phyloP scores from a whole-genome alignment of 495 filamentous ascomycete species.

The Penicillium robsamsonii region DNA sequence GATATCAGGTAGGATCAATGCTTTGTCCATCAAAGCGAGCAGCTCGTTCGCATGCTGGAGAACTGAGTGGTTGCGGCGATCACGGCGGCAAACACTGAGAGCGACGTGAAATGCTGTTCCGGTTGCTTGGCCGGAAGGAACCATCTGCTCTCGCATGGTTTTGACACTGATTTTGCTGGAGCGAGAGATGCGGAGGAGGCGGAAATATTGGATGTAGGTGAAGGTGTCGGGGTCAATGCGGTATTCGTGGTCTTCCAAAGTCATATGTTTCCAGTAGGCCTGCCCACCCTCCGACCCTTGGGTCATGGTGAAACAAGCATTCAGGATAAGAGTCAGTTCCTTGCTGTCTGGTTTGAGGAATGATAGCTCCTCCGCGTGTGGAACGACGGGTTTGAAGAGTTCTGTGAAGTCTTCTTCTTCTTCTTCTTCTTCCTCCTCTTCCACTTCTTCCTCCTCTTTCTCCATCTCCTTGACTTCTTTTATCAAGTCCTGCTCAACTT shows the following conservation, averaged over 20 bases:
- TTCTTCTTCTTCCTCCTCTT: conserved; percentile 21
- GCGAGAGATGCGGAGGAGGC: conserved; percentile 61
- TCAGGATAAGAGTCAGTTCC: conserved; percentile 66
- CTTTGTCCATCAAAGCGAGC: conserved; percentile 52
- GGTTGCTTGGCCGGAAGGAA: conserved; percentile 35
- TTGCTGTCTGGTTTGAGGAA: conserved; percentile 56
- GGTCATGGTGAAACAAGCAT: conserved; percentile 49
- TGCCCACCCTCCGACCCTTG: conserved; percentile 39
- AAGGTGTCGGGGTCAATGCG: conserved; percentile 64
- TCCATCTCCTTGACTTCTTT: conserved; percentile 11
- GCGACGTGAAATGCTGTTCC: conserved; percentile 66
- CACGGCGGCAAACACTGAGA: conserved; percentile 64
- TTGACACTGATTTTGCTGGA: conserved; percentile 54
- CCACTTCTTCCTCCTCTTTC: conserved; percentile 13
- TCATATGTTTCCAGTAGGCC: conserved; percentile 75
- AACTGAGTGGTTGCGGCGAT: conserved; percentile 65
- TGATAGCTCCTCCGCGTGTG: conserved; percentile 8
- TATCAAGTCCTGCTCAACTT: conserved; percentile 5
- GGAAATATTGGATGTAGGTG: conserved; percentile 65
- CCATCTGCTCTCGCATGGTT: conserved; percentile 50
- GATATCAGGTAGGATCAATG: conserved; percentile 35
- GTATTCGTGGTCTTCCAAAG: conserved; percentile 38
- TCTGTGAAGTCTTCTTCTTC: conserved; percentile 35
- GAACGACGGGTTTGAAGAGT: conserved; percentile 37
- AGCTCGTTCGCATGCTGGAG: conserved; percentile 56